A percentile compares a stretch with the other conserved stretches of the same genome.
Conservation (phyloP, 2,329 filamentous ascomycete genomes). For the Ceratocystis smalleyi region DNA sequence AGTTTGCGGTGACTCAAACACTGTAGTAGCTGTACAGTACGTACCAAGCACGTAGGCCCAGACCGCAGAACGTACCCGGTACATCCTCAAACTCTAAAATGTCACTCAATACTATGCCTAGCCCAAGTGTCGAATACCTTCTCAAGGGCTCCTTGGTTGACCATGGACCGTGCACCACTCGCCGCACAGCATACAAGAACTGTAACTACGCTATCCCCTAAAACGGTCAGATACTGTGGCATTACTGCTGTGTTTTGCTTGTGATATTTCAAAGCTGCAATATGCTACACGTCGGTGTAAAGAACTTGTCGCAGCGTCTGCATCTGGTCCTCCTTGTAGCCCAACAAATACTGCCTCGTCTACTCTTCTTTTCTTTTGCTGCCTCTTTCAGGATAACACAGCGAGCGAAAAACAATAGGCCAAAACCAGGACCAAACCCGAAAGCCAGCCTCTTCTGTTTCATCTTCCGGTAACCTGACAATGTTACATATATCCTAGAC, state of each 20-base stretch:
- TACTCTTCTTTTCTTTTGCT: not conserved
- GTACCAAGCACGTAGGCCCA: not conserved
- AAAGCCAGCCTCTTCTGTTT: not conserved
- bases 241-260: not conserved
- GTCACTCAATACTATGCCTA: not conserved
- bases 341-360: too few species aligned
- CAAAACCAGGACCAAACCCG: not conserved
- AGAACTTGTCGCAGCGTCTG: not conserved
- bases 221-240: not conserved
- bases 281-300: slow-evolving; percentile 1
- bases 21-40: not conserved
- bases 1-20: slow-evolving; percentile 1
- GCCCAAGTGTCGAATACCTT: not conserved
- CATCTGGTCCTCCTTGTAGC: not conserved
- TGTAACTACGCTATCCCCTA: not conserved
- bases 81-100: not conserved
- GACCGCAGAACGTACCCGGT: not conserved
- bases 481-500: not conserved
- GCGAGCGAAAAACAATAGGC: not conserved
- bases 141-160: not conserved
- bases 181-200: too few species aligned
- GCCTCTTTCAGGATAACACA: not conserved
- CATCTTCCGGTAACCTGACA: not conserved
- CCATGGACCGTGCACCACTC: too few species aligned
- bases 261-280: not conserved